phyloP scores from a whole-genome alignment of 345 rosid genomes.

The Mercurialis annua region DNA sequence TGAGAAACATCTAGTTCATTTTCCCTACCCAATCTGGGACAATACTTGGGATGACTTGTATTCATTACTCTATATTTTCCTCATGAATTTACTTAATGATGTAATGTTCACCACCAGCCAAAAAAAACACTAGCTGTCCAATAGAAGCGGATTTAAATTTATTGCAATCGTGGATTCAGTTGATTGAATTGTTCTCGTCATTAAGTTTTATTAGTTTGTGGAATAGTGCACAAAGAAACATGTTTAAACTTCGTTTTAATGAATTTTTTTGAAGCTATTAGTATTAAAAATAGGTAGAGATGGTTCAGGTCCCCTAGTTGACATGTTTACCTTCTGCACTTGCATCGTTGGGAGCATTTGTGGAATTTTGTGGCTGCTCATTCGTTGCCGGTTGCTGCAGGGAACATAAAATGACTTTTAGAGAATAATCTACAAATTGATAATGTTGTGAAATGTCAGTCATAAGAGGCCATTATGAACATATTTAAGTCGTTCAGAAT shows the following conservation, averaged over 20 bases:
- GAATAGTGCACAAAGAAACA: neutral
- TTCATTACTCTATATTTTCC: too few species aligned
- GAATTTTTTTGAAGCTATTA: neutral
- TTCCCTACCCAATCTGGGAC: neutral
- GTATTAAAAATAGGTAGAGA: neutral
- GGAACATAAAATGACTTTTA: slow-evolving; percentile 19
- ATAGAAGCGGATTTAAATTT: neutral
- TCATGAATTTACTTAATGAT: too few species aligned
- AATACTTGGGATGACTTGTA: too few species aligned
- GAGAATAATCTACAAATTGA: neutral
- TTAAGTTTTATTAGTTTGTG: neutral
- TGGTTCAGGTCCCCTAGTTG: neutral
- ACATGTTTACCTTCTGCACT: slow-evolving; percentile 45
- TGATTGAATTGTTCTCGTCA: neutral
- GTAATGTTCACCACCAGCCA: neutral
- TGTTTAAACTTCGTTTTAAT: neutral
- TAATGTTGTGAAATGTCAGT: neutral
- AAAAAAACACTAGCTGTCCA: neutral
- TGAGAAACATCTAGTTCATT: too few species aligned
- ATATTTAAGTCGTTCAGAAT: neutral
- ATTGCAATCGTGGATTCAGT: neutral
- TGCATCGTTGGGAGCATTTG: slow-evolving; percentile 31
- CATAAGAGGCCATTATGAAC: neutral
- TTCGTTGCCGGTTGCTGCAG: slow-evolving; percentile 45
- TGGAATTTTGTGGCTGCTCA: slow-evolving; percentile 37